Conservation (phyloP, 75 land plant species). For the Sequoiadendron giganteum region DNA sequence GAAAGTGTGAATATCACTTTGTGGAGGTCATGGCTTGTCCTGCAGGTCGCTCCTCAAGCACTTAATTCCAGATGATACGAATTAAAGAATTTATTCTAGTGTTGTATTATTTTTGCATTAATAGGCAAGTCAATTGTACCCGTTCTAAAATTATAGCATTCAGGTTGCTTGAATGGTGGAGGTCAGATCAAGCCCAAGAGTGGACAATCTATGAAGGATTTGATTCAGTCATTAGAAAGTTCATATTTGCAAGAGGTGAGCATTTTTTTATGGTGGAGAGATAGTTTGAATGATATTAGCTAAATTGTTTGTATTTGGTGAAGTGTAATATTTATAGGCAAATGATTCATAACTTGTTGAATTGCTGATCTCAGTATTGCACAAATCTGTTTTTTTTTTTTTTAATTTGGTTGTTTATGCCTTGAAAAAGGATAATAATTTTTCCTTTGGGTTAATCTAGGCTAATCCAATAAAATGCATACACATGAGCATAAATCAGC, state of each 20-base stretch:
- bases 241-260: slow-evolving; percentile 73
- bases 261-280: background rate
- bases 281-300: background rate
- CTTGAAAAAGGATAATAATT: too few relatives aligned
- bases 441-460: too few relatives aligned
- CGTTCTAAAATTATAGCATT: background rate
- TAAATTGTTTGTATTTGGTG: background rate
- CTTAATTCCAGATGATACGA: background rate
- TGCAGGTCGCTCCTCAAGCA: slow-evolving; percentile 54
- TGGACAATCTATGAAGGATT: slow-evolving; percentile 82
- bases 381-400: background rate
- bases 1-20: slow-evolving; percentile 89
- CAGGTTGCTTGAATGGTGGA: slow-evolving; percentile 97
- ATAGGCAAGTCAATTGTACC: background rate
- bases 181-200: slow-evolving; percentile 89
- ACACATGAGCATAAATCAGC: too few relatives aligned
- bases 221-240: slow-evolving; percentile 71
- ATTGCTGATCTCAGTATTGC: background rate
- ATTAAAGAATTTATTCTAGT: background rate
- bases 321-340: background rate
- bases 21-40: slow-evolving; percentile 99
- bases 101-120: background rate
- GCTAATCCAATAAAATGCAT: too few relatives aligned
- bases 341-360: background rate
- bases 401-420: background rate